phyloP scores from a whole-genome alignment of 2,329 filamentous ascomycete genomes.

The Cladophialophora exuberans region DNA sequence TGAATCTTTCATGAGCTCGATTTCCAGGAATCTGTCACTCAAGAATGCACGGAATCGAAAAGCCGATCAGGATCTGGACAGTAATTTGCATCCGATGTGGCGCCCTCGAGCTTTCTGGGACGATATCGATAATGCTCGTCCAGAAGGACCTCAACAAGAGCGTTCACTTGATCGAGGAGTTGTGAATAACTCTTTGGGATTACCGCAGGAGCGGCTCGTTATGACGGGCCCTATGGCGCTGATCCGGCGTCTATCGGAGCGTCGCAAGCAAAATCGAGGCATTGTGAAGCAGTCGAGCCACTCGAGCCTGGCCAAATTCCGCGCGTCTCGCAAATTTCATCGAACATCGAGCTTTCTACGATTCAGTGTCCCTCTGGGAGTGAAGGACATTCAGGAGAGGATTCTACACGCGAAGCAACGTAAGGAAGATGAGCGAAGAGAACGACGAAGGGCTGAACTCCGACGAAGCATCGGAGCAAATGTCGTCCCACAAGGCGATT shows the following conservation, averaged over 20 bases:
- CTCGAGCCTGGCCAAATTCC: slow-evolving; percentile 38
- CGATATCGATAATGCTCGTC: slow-evolving; percentile 47
- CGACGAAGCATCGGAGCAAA: slow-evolving; percentile 58
- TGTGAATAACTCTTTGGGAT: slow-evolving; percentile 60
- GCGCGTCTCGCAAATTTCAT: slow-evolving; percentile 29
- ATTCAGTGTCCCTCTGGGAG: slow-evolving; percentile 50
- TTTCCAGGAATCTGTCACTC: slow-evolving; percentile 44
- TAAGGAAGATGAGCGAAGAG: slow-evolving; percentile 51
- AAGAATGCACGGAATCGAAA: slow-evolving; percentile 47
- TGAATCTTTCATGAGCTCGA: slow-evolving; percentile 42
- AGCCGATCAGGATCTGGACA: slow-evolving; percentile 49
- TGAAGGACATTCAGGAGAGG: slow-evolving; percentile 54
- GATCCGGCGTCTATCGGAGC: slow-evolving; percentile 39
- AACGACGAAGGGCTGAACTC: slow-evolving; percentile 57
- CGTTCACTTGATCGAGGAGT: slow-evolving; percentile 46
- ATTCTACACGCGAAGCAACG: slow-evolving; percentile 48
- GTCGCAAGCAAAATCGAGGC: slow-evolving; percentile 34
- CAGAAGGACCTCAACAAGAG: slow-evolving; percentile 44
- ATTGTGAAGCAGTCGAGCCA: slow-evolving; percentile 37
- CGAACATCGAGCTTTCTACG: slow-evolving; percentile 48
- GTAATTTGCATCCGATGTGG: slow-evolving; percentile 64
- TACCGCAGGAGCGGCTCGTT: slow-evolving; percentile 54
- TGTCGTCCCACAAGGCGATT: slow-evolving; percentile 40
- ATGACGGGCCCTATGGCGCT: slow-evolving; percentile 46
- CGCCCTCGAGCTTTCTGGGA: slow-evolving; percentile 67